Evolutionary conservation across 2,329 filamentous ascomycete genomes (phyloP).

Genomic region (Sporothrix schenckii): DNA sequence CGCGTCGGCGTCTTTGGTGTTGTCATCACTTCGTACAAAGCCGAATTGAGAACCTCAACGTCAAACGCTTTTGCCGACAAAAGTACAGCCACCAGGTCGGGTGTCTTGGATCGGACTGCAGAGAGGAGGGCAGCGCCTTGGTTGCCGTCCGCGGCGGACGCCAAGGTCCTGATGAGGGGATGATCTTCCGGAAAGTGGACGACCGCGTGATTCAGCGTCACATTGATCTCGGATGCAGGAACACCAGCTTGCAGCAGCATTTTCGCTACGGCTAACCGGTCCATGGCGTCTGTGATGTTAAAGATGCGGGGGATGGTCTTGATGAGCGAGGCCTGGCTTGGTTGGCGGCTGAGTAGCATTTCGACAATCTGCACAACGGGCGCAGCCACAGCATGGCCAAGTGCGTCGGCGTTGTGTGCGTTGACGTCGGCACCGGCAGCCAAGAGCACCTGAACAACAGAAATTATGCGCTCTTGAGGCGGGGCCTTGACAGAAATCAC

Average conservation of each 20-base stretch:
- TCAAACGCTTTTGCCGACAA: constrained; percentile 47
- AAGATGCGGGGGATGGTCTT: constrained; percentile 57
- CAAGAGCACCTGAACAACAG: constrained; percentile 53
- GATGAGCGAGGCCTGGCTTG: constrained; percentile 51
- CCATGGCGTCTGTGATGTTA: constrained; percentile 54
- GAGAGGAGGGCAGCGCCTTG: constrained; percentile 55
- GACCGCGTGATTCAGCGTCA: constrained; percentile 57
- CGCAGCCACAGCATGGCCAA: constrained; percentile 55
- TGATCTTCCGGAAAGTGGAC: constrained; percentile 53
- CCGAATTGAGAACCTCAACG: constrained; percentile 46
- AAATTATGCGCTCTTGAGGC: constrained; percentile 46
- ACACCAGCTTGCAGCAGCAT: constrained; percentile 56
- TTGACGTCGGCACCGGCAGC: constrained; percentile 60
- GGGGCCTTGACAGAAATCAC: constrained; percentile 48
- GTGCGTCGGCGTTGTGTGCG: constrained; percentile 53
- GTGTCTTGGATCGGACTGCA: constrained; percentile 51
- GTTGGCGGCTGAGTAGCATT: constrained; percentile 50
- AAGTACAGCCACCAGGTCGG: constrained; percentile 53
- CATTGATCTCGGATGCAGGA: constrained; percentile 52
- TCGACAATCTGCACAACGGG: constrained; percentile 53
- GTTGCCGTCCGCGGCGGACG: constrained; percentile 52
- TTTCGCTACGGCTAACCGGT: constrained; percentile 55
- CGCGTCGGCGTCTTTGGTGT: constrained; percentile 48
- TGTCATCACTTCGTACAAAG: constrained; percentile 50
- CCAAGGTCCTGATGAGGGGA: constrained; percentile 52